phyloP scores from a whole-genome alignment of 257 asterid species.

The Solanum acaule region DNA sequence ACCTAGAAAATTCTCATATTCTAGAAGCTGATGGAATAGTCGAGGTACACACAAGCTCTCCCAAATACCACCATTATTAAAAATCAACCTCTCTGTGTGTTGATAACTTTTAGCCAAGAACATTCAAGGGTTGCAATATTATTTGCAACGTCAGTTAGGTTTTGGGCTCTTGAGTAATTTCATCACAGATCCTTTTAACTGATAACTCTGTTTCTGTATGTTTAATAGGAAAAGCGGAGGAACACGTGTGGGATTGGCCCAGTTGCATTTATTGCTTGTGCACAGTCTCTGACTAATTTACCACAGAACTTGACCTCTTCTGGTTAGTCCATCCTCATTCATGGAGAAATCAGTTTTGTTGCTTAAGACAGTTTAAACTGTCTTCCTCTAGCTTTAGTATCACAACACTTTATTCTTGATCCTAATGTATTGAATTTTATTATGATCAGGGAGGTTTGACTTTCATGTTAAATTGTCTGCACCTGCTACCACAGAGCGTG shows the following conservation, averaged over 20 bases:
- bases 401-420: neutral
- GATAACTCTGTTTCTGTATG: constrained; percentile 1
- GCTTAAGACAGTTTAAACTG: neutral
- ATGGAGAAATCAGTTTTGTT: neutral
- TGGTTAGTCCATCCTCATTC: constrained; percentile 31
- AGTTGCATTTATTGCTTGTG: constrained; percentile 75
- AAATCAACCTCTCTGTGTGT: neutral
- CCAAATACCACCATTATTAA: neutral
- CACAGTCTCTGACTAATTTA: constrained; percentile 66
- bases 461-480: constrained; percentile 81
- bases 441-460: constrained; percentile 75
- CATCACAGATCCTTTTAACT: neutral
- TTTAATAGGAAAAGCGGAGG: constrained; percentile 43
- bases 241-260: constrained; percentile 80
- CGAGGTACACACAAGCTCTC: neutral
- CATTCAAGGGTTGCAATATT: neutral
- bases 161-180: neutral
- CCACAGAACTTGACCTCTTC: constrained; percentile 90
- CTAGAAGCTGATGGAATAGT: neutral
- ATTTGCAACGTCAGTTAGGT: neutral
- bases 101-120: neutral
- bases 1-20: neutral
- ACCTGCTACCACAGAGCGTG: constrained; percentile 91
- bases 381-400: neutral
- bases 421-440: neutral